Base-by-base conservation (phyloP, 2,329 filamentous ascomycete species). In the Chaetoscypha palmicola region DNA sequence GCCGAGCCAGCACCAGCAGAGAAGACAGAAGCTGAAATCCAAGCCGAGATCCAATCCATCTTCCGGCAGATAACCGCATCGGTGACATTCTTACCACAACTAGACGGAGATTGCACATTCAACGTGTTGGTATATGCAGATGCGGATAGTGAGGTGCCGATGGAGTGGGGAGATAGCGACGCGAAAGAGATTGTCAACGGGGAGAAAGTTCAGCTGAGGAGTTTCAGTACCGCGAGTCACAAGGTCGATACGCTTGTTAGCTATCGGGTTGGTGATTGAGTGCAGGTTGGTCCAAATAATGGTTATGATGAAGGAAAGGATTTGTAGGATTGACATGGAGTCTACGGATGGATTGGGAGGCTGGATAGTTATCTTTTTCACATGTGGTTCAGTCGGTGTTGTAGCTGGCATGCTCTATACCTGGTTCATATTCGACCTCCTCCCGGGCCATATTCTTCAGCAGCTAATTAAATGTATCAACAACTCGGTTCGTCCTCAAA, bases 81-180 rank as follows among this genome's bases (percentile, higher is more conserved):
- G 0, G 92, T 98, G 43, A 97, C 92, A 0, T 98, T 98, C 64
- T 71, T 98, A 10, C 92, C 92, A 0, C 90, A 97, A 69, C 77
- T 98, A 4, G 81, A 87, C 49, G 90, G 90, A 31, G 86, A 95
- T 64, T 98, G 91, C 72, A 97, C 92, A 9, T 98, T 98, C 73
- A 98, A 98, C 61, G 91, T 98, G 37, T 76, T 98, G 31, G 92
- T 98, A 3, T 98, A 98, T 63, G 92, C 92, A 41, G 91, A 98
- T 63, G 90, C 90, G 14, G 90, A 97, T 66, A 92, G 86, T 46
- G 91, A 97, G 37, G 92, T 98, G 11, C 92, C 92, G 3, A 83
- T 98, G 46, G 92, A 98, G 65, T 98, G 92, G 92, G 92, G 92
- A 36, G 92, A 98, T 68, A 95, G 88, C 56, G 92, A 97, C 65